These are phyloP conservation scores for Trichoderma brevicompactum DNA, from an alignment of 2,329 filamentous ascomycete species.

Conservation along the genomic window DNA sequence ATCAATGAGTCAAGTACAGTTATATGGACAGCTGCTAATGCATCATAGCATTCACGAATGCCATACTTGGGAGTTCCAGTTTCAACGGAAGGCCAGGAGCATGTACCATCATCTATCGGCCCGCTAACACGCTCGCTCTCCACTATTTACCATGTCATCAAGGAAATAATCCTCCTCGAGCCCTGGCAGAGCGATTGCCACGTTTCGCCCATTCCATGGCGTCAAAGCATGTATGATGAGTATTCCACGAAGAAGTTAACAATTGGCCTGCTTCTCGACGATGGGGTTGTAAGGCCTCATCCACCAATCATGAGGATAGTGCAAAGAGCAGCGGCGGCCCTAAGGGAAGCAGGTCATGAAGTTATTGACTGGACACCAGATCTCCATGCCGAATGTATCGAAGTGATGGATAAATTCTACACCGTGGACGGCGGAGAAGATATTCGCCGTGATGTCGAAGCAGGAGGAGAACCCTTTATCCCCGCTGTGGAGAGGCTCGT, in stretches of 20 bases:
- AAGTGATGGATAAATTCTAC: neutral
- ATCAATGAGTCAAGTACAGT: neutral
- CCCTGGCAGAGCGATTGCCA: slow-evolving; percentile 61
- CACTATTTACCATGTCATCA: neutral
- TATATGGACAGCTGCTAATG: neutral
- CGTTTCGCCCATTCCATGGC: slow-evolving; percentile 59
- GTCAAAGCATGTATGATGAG: slow-evolving; percentile 34
- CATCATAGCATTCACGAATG: neutral
- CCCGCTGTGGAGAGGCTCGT: slow-evolving; percentile 62
- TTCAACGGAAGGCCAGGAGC: slow-evolving; percentile 6
- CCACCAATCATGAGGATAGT: slow-evolving; percentile 82
- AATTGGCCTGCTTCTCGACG: neutral
- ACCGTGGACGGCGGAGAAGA: neutral
- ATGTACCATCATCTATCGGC: neutral
- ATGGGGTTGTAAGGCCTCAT: slow-evolving; percentile 67
- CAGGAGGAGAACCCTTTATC: slow-evolving; percentile 63
- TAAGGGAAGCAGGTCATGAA: slow-evolving; percentile 74
- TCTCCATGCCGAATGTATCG: neutral
- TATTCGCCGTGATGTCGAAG: slow-evolving; percentile 50
- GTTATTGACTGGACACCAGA: slow-evolving; percentile 59
- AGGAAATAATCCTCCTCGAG: slow-evolving; percentile 27
- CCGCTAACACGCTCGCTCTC: neutral
- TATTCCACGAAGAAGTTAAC: neutral
- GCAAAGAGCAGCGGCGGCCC: slow-evolving; percentile 69
- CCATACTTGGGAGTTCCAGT: neutral